Conservation (phyloP, 306 rosid species). For the Prunus mira region DNA sequence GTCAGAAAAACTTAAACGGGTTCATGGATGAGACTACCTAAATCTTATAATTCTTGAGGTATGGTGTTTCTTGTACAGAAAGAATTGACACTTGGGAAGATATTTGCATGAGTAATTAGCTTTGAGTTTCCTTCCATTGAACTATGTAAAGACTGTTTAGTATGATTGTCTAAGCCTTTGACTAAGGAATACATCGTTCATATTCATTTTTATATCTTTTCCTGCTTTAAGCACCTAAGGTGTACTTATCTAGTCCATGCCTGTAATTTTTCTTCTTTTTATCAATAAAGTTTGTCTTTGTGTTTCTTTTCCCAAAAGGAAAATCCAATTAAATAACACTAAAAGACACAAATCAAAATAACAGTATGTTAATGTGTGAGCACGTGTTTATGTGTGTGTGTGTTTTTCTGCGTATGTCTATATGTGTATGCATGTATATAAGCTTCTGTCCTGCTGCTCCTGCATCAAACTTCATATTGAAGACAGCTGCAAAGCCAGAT, state of each 20-base stretch:
- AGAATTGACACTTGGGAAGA: background rate
- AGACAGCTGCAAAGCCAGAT: background rate
- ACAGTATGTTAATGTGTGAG: background rate
- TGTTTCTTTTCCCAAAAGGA: background rate
- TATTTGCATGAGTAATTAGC: background rate
- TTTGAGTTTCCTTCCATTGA: background rate
- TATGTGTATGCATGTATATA: background rate
- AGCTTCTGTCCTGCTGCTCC: background rate
- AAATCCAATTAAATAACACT: background rate
- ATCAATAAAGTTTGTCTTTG: background rate
- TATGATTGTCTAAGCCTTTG: background rate
- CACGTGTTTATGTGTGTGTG: background rate
- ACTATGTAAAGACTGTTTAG: background rate
- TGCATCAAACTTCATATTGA: background rate
- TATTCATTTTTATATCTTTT: background rate
- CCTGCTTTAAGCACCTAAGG: background rate
- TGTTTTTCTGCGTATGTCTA: too few species aligned
- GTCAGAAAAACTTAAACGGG: conserved; percentile 20
- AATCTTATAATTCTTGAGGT: background rate
- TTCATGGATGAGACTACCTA: conserved; percentile 25
- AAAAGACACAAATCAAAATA: background rate
- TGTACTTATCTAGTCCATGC: background rate
- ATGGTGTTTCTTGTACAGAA: background rate
- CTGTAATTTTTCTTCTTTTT: background rate
- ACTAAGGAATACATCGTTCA: background rate